phyloP scores from a whole-genome alignment of 2,329 filamentous ascomycete genomes.

The Periconia sp. region DNA sequence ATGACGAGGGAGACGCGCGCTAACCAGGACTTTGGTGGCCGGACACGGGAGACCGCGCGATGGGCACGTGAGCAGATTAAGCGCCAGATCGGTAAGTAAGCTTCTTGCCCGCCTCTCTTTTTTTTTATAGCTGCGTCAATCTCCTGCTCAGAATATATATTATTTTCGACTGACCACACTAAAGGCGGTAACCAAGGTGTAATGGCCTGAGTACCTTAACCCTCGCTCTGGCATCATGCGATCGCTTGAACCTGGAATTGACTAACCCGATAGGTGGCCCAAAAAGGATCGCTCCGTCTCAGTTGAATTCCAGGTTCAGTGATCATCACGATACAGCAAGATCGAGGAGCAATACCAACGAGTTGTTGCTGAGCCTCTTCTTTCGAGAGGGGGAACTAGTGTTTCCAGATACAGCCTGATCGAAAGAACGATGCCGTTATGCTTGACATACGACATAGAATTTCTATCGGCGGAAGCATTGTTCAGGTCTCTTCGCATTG shows the following conservation, averaged over 20 bases:
- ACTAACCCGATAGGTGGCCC: constrained; percentile 18
- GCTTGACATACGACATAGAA: background rate
- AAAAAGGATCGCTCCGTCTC: constrained; percentile 12
- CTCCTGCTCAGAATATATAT: constrained; percentile 12
- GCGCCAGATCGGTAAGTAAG: constrained; percentile 65
- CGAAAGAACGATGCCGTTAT: background rate
- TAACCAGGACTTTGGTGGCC: constrained; percentile 81
- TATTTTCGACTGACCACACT: constrained; percentile 21
- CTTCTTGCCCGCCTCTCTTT: constrained; percentile 1
- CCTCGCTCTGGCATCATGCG: constrained; percentile 9
- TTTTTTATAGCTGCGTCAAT: too few relatives aligned
- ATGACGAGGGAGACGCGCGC: constrained; percentile 91
- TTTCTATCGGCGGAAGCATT: background rate
- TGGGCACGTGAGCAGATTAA: constrained; percentile 99
- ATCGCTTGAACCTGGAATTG: constrained; percentile 13
- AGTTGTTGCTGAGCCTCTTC: background rate
- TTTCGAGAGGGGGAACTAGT: background rate
- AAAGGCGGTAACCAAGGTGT: constrained; percentile 39
- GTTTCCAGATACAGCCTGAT: background rate
- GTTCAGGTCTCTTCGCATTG: background rate
- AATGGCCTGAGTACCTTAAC: constrained; percentile 34
- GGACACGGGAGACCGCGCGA: constrained; percentile 90
- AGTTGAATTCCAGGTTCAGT: constrained; percentile 14
- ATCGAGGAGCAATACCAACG: background rate
- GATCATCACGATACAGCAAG: constrained; percentile 1